Evolutionary conservation across 192 early-diverging fungal species (phyloP).

Genomic region (Endogone sp.): DNA sequence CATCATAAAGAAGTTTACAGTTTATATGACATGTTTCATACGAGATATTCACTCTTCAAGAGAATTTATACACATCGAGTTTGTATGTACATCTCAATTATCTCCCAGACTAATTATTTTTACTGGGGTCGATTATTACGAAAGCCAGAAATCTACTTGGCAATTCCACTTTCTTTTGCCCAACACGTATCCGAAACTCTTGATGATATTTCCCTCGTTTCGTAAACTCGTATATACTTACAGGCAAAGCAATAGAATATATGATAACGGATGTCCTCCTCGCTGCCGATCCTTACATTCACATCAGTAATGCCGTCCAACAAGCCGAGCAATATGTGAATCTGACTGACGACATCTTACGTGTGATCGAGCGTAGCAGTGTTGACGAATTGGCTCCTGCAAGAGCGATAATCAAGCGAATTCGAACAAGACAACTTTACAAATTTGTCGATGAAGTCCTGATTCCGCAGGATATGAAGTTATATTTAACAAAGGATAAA

Average conservation of each 20-base stretch:
- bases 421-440: slow-evolving; percentile 83
- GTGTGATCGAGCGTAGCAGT: slow-evolving; percentile 60
- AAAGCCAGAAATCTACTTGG: no score
- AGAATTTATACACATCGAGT: slow-evolving; percentile 88
- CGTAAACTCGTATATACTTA: no score
- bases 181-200: no score
- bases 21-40: slow-evolving; percentile 82
- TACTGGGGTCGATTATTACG: no score
- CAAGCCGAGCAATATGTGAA: slow-evolving; percentile 62
- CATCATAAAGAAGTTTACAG: slow-evolving; percentile 88
- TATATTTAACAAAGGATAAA: slow-evolving; percentile 32
- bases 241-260: slow-evolving; percentile 69
- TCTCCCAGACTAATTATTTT: background rate
- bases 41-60: slow-evolving; percentile 74
- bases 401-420: slow-evolving; percentile 61
- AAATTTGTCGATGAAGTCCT: slow-evolving; percentile 79
- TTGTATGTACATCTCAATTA: slow-evolving; percentile 33
- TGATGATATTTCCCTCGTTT: no score
- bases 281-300: slow-evolving; percentile 69
- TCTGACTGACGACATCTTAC: slow-evolving; percentile 82
- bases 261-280: slow-evolving; percentile 90
- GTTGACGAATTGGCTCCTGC: slow-evolving; percentile 64
- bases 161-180: no score
- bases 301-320: slow-evolving; percentile 58
- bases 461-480: slow-evolving; percentile 48